Evolutionary conservation across 495 filamentous ascomycete genomes (phyloP).

Genomic region (Aspergillus wentii): DNA sequence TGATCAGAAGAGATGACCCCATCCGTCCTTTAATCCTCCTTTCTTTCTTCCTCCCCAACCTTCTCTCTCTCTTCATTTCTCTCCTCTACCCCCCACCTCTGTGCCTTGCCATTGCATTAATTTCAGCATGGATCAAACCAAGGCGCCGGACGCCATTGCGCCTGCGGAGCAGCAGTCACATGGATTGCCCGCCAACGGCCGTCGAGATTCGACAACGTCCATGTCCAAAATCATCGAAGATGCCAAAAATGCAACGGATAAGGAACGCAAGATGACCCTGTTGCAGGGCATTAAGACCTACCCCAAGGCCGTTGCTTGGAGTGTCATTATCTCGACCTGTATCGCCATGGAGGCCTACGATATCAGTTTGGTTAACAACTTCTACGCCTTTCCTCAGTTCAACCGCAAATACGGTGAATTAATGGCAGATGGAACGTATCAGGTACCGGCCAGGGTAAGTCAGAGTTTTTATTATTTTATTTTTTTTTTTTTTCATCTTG

Average conservation of each 20-base stretch:
- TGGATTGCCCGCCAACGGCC: slow-evolving; percentile 12
- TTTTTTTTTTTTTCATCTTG: slow-evolving; percentile 1
- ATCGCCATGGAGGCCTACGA: slow-evolving; percentile 60
- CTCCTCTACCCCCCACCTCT: not conserved
- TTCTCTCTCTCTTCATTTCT: too few relatives aligned
- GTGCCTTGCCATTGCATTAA: slow-evolving; percentile 14
- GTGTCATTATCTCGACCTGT: slow-evolving; percentile 47
- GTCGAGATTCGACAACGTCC: slow-evolving; percentile 19
- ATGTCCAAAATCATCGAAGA: slow-evolving; percentile 34
- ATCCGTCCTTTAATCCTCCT: too few relatives aligned
- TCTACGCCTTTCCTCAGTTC: slow-evolving; percentile 50
- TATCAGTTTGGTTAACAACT: slow-evolving; percentile 48
- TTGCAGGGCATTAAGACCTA: slow-evolving; percentile 45
- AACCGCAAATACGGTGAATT: slow-evolving; percentile 63
- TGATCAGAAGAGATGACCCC: too few relatives aligned
- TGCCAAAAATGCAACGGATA: slow-evolving; percentile 40
- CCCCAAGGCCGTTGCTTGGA: slow-evolving; percentile 54
- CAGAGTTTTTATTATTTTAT: too few relatives aligned
- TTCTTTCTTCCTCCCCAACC: too few relatives aligned
- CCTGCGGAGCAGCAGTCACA: slow-evolving; percentile 17
- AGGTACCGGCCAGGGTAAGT: slow-evolving; percentile 55
- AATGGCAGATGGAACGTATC: slow-evolving; percentile 52
- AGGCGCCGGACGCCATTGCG: slow-evolving; percentile 25
- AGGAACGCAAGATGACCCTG: slow-evolving; percentile 44
- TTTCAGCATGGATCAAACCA: slow-evolving; percentile 18